Evolutionary conservation across 106 monocot genomes (phyloP).

Genomic region (Dioscorea zingiberensis): DNA sequence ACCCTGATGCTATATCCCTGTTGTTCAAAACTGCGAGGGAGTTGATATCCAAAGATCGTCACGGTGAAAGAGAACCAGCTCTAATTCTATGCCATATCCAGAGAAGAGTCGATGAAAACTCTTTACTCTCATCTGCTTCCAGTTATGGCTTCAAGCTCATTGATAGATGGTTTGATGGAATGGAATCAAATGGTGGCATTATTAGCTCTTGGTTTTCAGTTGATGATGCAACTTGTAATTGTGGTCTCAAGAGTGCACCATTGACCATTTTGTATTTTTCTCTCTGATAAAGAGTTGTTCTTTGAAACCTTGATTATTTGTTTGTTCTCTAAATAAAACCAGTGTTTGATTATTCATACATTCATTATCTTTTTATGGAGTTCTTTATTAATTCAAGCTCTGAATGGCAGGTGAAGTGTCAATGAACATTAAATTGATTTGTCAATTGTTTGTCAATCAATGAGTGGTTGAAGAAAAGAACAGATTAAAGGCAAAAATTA

Average conservation of each 20-base stretch:
- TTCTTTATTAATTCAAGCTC: not conserved
- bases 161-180: constrained; percentile 63
- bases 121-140: constrained; percentile 48
- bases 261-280: constrained; percentile 54
- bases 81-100: constrained; percentile 84
- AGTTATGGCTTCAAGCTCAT: constrained; percentile 53
- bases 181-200: constrained; percentile 38
- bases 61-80: constrained; percentile 19
- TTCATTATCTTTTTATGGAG: too few species aligned
- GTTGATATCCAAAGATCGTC: constrained; percentile 25
- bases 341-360: not conserved
- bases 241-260: constrained; percentile 27
- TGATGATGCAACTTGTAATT: not conserved
- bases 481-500: too few species aligned
- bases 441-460: not conserved
- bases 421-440: not conserved
- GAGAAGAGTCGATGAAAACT: constrained; percentile 68
- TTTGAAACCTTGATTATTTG: not conserved
- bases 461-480: not conserved
- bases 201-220: constrained; percentile 68
- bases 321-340: too few species aligned
- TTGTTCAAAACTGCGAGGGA: constrained; percentile 78
- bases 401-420: not conserved
- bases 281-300: not conserved
- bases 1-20: constrained; percentile 55